Evolutionary conservation across 1,284 basidiomycete genomes (phyloP).

Genomic region (Ustilago cynodontis): DNA sequence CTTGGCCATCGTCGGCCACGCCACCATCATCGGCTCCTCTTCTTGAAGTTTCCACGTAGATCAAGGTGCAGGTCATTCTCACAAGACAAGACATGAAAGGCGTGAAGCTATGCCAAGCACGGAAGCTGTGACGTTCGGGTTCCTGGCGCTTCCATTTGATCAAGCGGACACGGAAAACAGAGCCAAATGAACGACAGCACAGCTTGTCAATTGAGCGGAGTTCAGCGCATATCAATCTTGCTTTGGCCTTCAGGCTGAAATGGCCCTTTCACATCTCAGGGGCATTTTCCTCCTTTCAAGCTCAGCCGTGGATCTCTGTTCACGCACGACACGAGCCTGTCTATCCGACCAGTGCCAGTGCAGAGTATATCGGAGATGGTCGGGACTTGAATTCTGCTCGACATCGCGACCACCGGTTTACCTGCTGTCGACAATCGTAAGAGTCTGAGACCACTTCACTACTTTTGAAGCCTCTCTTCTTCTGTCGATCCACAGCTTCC

Average conservation of each 20-base stretch:
- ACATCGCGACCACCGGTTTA: background rate
- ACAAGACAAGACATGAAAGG: background rate
- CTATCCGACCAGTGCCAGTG: background rate
- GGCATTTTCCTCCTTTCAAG: background rate
- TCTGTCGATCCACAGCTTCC: background rate
- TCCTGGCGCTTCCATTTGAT: conserved; percentile 1
- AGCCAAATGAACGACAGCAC: conserved; percentile 2
- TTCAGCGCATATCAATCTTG: background rate
- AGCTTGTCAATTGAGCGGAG: background rate
- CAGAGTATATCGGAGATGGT: conserved; percentile 15
- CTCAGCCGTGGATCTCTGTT: background rate
- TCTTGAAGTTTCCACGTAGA: background rate
- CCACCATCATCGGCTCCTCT: background rate
- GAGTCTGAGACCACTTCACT: too few species aligned
- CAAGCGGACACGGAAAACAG: background rate
- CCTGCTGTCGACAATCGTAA: background rate
- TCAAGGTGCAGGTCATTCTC: background rate
- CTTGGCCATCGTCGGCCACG: background rate
- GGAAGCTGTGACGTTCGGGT: background rate
- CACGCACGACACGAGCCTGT: background rate
- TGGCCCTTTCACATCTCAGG: background rate
- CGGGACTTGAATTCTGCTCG: conserved; percentile 6
- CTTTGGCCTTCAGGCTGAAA: background rate
- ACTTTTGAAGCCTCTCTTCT: background rate
- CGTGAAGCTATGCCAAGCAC: background rate